Evolutionary conservation across 73 alveolate genomes (phyloP).

Genomic region (Effrenium voratum): DNA sequence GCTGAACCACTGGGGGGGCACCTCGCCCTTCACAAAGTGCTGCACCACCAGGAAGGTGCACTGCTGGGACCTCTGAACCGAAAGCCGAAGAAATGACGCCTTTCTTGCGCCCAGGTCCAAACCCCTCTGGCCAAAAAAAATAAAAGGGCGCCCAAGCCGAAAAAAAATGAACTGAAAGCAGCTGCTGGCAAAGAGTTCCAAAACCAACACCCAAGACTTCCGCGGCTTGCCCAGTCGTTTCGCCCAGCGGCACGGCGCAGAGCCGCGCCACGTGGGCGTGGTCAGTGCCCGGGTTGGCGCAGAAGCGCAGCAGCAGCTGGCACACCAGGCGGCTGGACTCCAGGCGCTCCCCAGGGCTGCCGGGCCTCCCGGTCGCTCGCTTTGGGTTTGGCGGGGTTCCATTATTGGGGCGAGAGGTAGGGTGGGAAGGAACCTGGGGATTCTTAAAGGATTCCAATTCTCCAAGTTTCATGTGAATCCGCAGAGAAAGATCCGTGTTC

Average conservation of each 20-base stretch:
- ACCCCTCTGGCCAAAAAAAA: too few species aligned
- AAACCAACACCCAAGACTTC: neutral
- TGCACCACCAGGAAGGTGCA: conserved; percentile 57
- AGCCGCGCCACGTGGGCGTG: conserved; percentile 7
- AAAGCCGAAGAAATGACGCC: neutral
- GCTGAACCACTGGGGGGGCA: conserved; percentile 69
- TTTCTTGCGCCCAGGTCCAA: too few species aligned
- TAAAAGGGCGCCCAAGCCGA: neutral
- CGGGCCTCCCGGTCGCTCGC: too few species aligned
- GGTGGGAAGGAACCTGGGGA: too few species aligned
- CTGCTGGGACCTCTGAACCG: conserved; percentile 37
- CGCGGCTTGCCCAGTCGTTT: neutral
- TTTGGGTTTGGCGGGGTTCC: too few species aligned
- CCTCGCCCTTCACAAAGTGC: conserved; percentile 79
- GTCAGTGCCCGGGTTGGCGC: conserved; percentile 1
- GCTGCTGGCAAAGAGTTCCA: neutral
- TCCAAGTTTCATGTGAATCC: too few species aligned
- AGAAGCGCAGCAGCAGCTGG: conserved; percentile 84
- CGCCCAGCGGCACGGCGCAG: conserved; percentile 40
- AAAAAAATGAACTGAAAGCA: too few species aligned
- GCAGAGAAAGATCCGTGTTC: too few species aligned
- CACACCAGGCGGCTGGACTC: conserved; percentile 54
- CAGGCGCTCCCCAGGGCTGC: conserved; percentile 40
- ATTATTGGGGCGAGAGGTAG: too few species aligned
- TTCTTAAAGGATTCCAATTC: too few species aligned